A percentile compares a stretch with the other conserved stretches of the same genome.
phyloP scores from a whole-genome alignment of 768 basidiomycete genomes.

The Gloeopeniophorella convolvens region DNA sequence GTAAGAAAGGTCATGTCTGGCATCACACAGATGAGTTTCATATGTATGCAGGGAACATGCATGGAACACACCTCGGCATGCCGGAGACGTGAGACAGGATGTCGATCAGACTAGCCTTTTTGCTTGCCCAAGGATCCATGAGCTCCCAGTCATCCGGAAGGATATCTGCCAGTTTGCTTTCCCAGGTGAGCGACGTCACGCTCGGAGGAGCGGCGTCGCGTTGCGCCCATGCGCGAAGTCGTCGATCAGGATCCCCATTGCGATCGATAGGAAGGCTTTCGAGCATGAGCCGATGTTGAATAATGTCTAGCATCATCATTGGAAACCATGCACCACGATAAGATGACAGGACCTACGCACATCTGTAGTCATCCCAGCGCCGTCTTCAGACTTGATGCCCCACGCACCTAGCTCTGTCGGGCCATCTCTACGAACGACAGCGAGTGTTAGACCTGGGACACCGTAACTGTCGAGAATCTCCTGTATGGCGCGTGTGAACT shows the following conservation, averaged over 20 bases:
- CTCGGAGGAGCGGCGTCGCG: background rate
- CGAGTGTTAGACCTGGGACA: conserved; percentile 9
- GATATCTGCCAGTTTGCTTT: conserved; percentile 6
- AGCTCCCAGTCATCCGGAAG: conserved; percentile 29
- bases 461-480: background rate
- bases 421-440: background rate
- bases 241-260: conserved; percentile 11
- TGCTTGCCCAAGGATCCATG: conserved; percentile 30
- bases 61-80: conserved; percentile 25
- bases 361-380: conserved; percentile 14
- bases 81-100: conserved; percentile 31
- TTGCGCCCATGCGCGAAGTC: conserved; percentile 11
- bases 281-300: conserved; percentile 13
- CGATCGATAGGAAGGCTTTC: conserved; percentile 7
- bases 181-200: background rate
- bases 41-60: too few relatives aligned
- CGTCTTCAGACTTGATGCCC: conserved; percentile 13
- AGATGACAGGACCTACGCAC: too few relatives aligned
- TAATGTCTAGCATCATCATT: conserved; percentile 2
- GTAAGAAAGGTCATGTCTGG: conserved; percentile 13
- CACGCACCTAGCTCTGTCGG: conserved; percentile 7
- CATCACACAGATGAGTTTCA: too few relatives aligned
- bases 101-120: conserved; percentile 28
- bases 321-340: background rate
- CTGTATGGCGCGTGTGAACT: background rate